Percentiles rank a stretch among this genome's conserved stretches.
Evolutionary conservation across 441 rosid species (phyloP).

Genomic region (Populus hybrid): DNA sequence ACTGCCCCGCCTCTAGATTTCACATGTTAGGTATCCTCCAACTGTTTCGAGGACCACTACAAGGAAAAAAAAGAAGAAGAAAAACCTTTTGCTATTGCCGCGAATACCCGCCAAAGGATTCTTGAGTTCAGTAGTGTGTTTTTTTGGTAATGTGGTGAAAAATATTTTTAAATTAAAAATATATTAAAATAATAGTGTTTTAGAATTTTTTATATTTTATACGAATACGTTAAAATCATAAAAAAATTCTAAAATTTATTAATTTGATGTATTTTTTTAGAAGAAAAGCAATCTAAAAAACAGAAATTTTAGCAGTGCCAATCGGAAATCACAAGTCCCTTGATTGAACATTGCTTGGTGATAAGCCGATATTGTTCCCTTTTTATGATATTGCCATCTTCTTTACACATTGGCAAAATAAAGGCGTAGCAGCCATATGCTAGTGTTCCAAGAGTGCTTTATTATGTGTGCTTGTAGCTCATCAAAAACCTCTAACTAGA

Average conservation of each 20-base stretch:
- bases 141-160: no score
- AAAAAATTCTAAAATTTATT: no score
- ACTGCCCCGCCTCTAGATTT: not conserved
- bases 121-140: not conserved
- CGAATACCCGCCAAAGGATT: not conserved
- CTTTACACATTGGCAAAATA: not conserved
- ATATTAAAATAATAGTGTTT: no score
- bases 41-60: slow-evolving; percentile 5
- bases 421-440: not conserved
- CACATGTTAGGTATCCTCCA: slow-evolving; percentile 10
- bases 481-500: not conserved
- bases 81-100: not conserved
- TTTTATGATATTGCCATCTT: not conserved
- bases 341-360: no score
- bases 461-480: not conserved
- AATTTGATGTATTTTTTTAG: no score
- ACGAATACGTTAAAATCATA: no score
- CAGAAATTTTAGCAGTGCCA: no score
- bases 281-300: no score
- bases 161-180: no score
- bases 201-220: no score
- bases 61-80: not conserved
- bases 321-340: not conserved
- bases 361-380: not conserved
- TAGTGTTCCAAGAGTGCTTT: not conserved